Base-by-base conservation (phyloP, 768 basidiomycete species). In the Russula foetens region DNA sequence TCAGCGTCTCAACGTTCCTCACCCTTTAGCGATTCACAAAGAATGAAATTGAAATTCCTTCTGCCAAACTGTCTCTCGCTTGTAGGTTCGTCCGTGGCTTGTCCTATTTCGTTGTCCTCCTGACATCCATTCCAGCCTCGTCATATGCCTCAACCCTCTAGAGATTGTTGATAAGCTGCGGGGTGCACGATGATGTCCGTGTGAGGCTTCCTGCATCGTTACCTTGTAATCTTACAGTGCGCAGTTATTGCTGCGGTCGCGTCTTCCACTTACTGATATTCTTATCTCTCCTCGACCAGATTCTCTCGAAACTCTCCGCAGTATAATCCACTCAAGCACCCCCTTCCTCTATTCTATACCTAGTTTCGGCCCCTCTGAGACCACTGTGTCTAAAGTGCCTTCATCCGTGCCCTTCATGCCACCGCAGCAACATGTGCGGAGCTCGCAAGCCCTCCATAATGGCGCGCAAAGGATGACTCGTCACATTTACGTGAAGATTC, bases 151-250 rank as follows among this genome's bases (percentile, higher is more conserved):
- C 5, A 81, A 84, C 44, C 73, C 75, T 21, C 71, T 73, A 0
- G 69, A 72, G 6, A 72, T 11, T 47, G 67, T 15, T 63, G 28
- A 67, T 72, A 74, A 44, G 63, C 2, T 67, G 75, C 67, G 70
- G 69, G 39, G 31, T 75, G 0, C 73, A 75, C 38, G 79, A 81
- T 12, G 81, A 82, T 9, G 72, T 86, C 35, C 79, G 86, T 12
- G 78, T 84, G 88, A 91, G 68, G 85, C 90, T 0, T 85, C 88
- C 0, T 85, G 90, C 65, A 78, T 91, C 41, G 75, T 91, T 15
- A 80, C 87, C 0, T 91, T 90, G 0, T 75, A 91, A 15, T 80
- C 88, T 0, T 85, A 88, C 63, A 87, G 87, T 83, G 50, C 56
- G 66, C 19, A 11, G 31, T 28, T 38, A 1, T 49, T 26, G 4